phyloP scores from a whole-genome alignment of 148 eudicot species.

The Drosera capensis region DNA sequence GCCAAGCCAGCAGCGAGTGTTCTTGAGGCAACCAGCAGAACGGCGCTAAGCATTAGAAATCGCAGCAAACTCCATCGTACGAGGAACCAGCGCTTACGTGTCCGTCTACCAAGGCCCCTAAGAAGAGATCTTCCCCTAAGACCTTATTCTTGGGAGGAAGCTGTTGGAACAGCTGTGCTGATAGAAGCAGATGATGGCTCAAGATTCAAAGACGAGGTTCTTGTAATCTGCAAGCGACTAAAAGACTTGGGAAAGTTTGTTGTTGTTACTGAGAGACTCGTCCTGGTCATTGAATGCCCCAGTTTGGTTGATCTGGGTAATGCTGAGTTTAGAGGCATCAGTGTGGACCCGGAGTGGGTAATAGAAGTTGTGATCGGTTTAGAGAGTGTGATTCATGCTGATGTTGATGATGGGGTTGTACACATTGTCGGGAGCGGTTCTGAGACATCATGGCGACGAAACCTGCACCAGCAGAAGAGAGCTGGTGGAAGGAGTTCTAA shows the following conservation, averaged over 20 bases:
- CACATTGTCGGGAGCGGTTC: slow-evolving; percentile 81
- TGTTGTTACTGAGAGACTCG: slow-evolving; percentile 46
- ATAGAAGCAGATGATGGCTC: slow-evolving; percentile 33
- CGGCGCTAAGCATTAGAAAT: slow-evolving; percentile 92
- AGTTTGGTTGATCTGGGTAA: slow-evolving; percentile 43
- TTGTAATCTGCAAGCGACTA: slow-evolving; percentile 59
- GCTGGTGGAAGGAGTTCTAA: slow-evolving; percentile 17
- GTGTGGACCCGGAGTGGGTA: slow-evolving; percentile 61
- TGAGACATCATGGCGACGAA: slow-evolving; percentile 35
- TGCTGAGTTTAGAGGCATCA: slow-evolving; percentile 61
- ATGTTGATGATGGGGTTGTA: slow-evolving; percentile 36
- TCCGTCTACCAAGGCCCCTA: slow-evolving; percentile 79
- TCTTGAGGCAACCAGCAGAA: slow-evolving; percentile 83
- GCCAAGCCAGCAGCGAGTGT: slow-evolving; percentile 98
- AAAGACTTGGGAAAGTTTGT: slow-evolving; percentile 47
- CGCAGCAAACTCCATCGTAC: slow-evolving; percentile 62
- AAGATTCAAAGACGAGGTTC: slow-evolving; percentile 39
- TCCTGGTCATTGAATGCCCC: slow-evolving; percentile 46
- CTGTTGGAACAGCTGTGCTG: slow-evolving; percentile 61
- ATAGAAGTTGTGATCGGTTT: slow-evolving; percentile 49
- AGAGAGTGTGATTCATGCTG: slow-evolving; percentile 71
- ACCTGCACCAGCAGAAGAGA: slow-evolving; percentile 26
- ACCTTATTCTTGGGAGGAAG: slow-evolving; percentile 95
- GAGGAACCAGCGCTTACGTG: slow-evolving; percentile 47
- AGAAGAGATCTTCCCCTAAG: slow-evolving; percentile 50